Base-by-base conservation (phyloP, 352 stramenopile species). In the Globisporangium yorkense region DNA sequence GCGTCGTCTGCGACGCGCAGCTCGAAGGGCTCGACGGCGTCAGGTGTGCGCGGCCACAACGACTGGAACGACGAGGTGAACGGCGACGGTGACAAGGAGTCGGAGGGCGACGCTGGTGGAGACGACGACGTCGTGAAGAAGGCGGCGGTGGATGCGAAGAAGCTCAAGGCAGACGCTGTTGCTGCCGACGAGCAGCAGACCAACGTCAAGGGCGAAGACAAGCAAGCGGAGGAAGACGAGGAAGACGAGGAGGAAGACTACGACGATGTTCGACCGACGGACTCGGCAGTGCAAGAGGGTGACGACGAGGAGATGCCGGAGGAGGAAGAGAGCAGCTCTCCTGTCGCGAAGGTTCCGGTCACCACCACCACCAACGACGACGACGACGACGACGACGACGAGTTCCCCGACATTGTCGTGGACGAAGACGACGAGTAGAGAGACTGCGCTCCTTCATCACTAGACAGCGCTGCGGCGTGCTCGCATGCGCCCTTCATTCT, bases 331-430 rank as follows among this genome's bases (percentile, higher is more conserved):
- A 55, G 10, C 18, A 15, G 18, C n/a, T 24, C 35, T 20, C 13
- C 31, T 31, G 50, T 44, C 8, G 50, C 18, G 16, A 47, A 20
- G 16, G 41, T 5, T 24, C 4, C 49, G 5, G 21, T 9, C 13
- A 29, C 24, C 24, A 27, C 3, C 13, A 37, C 15, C 45, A 16
- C 61, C 2, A 39, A 55, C 24, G 62, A 76, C 27, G 59, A 72
- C 5, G 58, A 64, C 10, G 67, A 74, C 16, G 64, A 74, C 16
- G 80, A 89, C 41, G 80, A 91, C 49, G 80, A 88, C 35, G 82
- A 93, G 55, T 92, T 94, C 59, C 84, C 84, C 0, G 81, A 94
- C 50, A 94, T 94, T 58, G 78, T 94, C 12, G 72, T 80, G 45
- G 80, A 87, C 56, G 81, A 84, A 13, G 76, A 79, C 27, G 71